phyloP scores from a whole-genome alignment of 208 protist species.

The Leishmania mexicana region DNA sequence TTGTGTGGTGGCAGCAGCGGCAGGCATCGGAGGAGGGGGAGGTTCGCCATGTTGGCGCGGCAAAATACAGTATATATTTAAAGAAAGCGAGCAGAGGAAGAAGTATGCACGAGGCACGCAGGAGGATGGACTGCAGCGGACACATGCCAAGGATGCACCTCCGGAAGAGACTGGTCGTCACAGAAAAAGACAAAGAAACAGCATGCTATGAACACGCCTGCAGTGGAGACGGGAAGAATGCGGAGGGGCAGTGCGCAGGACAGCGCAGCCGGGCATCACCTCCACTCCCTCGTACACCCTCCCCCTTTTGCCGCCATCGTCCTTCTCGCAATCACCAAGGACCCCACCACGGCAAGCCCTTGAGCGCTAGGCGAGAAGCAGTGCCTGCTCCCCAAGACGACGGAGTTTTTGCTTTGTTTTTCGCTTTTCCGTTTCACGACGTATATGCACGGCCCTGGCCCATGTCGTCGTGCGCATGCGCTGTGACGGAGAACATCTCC shows the following conservation, averaged over 20 bases:
- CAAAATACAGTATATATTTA: not conserved
- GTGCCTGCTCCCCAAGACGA: not conserved
- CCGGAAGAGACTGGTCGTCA: not conserved
- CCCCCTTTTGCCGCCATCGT: not conserved
- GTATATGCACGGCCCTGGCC: not conserved
- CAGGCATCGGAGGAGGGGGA: too few relatives aligned
- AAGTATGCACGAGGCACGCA: not conserved
- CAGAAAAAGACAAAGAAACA: not conserved
- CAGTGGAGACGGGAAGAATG: not conserved
- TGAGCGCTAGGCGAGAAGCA: not conserved
- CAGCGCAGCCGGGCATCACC: not conserved
- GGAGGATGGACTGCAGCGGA: not conserved
- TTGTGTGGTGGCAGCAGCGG: not conserved
- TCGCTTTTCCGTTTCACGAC: not conserved
- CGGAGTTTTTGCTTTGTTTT: not conserved
- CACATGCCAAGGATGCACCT: not conserved
- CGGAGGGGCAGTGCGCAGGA: too few relatives aligned
- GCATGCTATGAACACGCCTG: not conserved
- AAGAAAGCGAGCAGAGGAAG: not conserved
- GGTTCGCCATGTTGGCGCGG: not conserved
- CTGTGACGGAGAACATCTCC: not conserved
- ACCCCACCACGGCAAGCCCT: not conserved
- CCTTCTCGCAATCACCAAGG: not conserved
- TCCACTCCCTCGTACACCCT: not conserved
- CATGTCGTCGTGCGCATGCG: not conserved